A percentile compares a stretch with the other conserved stretches of the same genome.
Evolutionary conservation across 768 basidiomycete species (phyloP).

Genomic region (Psilocybe sp.): DNA sequence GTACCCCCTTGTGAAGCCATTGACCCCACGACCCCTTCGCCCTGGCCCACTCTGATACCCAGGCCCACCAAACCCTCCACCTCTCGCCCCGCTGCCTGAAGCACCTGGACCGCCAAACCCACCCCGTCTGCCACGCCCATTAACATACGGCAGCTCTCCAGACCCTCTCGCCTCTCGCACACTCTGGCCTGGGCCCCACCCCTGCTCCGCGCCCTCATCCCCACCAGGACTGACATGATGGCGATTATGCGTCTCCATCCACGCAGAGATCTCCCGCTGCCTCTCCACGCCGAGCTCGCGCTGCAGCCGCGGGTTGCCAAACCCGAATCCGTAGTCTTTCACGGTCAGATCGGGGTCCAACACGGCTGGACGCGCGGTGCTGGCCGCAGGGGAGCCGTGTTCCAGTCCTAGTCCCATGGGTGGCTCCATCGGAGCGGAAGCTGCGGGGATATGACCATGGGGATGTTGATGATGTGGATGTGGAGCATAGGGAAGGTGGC

Average conservation of each 20-base stretch:
- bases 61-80: constrained; percentile 3
- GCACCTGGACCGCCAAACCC: not conserved
- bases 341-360: constrained; percentile 44
- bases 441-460: no score
- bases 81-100: not conserved
- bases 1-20: constrained; percentile 8
- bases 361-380: not conserved
- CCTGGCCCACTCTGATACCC: not conserved
- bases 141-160: no score
- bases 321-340: constrained; percentile 63
- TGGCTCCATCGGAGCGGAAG: no score
- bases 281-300: constrained; percentile 24
- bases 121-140: no score
- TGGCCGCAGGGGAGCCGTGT: not conserved
- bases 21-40: constrained; percentile 3
- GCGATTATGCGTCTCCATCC: not conserved
- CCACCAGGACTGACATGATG: not conserved
- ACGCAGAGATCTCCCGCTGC: constrained; percentile 19
- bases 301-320: constrained; percentile 42
- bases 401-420: no score
- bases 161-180: no score
- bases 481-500: constrained; percentile 1
- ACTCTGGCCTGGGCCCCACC: not conserved
- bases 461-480: not conserved
- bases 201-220: constrained; percentile 6